Percentiles rank a stretch among this genome's conserved stretches.
These are phyloP conservation scores for Hanseniaspora pseudoguilliermondii DNA, from an alignment of 805 yeast genomes.

Conservation along the genomic window DNA sequence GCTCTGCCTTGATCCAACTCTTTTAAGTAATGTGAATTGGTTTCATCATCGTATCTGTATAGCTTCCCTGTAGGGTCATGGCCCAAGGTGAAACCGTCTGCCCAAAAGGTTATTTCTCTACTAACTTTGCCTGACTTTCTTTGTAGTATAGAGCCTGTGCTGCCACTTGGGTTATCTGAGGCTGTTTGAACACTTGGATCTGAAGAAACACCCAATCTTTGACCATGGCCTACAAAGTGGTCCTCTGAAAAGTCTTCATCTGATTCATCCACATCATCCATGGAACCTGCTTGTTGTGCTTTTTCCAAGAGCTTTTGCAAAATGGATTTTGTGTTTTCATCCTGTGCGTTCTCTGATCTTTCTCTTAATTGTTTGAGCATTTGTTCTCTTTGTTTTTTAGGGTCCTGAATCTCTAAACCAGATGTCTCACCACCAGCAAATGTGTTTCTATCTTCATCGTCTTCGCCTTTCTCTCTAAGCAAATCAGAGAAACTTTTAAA, in stretches of 20 bases:
- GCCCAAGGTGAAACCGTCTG: conserved; percentile 88
- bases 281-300: conserved; percentile 51
- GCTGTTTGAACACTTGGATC: conserved; percentile 21
- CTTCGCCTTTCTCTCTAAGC: conserved; percentile 30
- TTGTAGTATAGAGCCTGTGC: conserved; percentile 13
- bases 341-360: conserved; percentile 17
- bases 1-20: conserved; percentile 85
- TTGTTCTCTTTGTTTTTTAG: conserved; percentile 32
- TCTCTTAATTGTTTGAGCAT: conserved; percentile 2
- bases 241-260: conserved; percentile 21
- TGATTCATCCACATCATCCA: conserved; percentile 26
- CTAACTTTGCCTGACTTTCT: conserved; percentile 39
- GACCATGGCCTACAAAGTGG: conserved; percentile 32
- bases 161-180: conserved; percentile 24
- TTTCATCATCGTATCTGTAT: conserved; percentile 81
- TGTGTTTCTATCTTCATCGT: conserved; percentile 48
- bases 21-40: conserved; percentile 61
- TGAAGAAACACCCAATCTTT: conserved; percentile 30
- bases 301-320: conserved; percentile 50
- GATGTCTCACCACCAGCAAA: conserved; percentile 63
- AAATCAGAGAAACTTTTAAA: conserved; percentile 32
- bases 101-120: conserved; percentile 88
- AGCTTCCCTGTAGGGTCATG: conserved; percentile 54
- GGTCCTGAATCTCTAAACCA: conserved; percentile 68
- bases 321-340: conserved; percentile 28